Conservation (phyloP, 177 flowering plant species). For the Telopea speciosissima region DNA sequence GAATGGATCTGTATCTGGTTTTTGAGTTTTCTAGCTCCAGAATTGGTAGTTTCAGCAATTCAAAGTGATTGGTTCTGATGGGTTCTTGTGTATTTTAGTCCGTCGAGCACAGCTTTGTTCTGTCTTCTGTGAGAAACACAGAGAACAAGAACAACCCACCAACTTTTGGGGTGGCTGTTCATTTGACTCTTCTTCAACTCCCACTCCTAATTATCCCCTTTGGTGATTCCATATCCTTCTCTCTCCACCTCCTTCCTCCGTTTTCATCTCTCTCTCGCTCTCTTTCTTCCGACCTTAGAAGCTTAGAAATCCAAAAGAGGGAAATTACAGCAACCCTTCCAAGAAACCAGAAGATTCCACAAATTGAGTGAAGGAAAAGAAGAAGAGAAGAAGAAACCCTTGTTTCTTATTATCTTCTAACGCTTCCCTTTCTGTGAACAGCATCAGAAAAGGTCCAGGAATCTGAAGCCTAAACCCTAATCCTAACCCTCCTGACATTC, state of each 20-base stretch:
- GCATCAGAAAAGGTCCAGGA: too few relatives aligned
- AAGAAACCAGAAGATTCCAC: conserved; percentile 30
- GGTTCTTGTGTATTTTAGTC: too few relatives aligned
- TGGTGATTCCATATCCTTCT: not conserved
- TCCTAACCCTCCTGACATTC: not conserved
- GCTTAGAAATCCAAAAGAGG: conserved; percentile 4
- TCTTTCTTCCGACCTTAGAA: not conserved
- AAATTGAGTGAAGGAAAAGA: not conserved
- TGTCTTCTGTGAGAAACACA: too few relatives aligned
- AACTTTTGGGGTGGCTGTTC: too few relatives aligned
- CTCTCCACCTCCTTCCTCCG: not conserved
- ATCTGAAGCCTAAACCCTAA: conserved; percentile 14
- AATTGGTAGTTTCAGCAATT: too few relatives aligned
- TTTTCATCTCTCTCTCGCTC: conserved; percentile 8
- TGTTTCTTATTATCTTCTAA: not conserved
- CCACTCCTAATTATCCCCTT: not conserved
- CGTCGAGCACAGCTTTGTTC: too few relatives aligned
- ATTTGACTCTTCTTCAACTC: not conserved
- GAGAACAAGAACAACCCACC: too few relatives aligned
- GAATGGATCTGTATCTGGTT: too few relatives aligned
- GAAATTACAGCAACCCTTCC: conserved; percentile 11
- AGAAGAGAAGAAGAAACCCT: not conserved
- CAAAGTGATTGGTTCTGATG: too few relatives aligned
- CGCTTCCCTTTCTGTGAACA: not conserved
- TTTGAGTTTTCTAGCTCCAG: too few relatives aligned